Evolutionary conservation across 2,329 filamentous ascomycete genomes (phyloP).

Genomic region (Ambrosiella cleistominuta): DNA sequence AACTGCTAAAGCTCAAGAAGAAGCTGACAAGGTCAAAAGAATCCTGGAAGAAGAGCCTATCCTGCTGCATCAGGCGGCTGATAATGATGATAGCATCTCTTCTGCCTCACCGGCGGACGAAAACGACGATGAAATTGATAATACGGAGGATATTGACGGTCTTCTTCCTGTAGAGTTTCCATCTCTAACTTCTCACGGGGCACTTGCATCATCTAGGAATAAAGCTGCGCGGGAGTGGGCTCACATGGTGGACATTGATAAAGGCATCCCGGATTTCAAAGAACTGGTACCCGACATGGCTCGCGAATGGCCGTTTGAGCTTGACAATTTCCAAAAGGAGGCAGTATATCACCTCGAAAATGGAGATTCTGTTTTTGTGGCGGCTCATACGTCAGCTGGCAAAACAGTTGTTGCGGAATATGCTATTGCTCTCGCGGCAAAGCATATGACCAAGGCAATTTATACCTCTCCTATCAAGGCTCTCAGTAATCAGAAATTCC

Average conservation of each 20-base stretch:
- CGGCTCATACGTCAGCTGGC: conserved; percentile 89
- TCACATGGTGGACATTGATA: conserved; percentile 92
- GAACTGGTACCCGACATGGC: conserved; percentile 95
- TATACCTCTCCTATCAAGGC: conserved; percentile 99
- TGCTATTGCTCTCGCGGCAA: conserved; percentile 86
- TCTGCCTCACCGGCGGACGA: not conserved
- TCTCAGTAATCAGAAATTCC: conserved; percentile 94
- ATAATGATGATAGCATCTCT: not conserved
- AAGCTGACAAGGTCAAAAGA: conserved; percentile 44
- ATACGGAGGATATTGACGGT: conserved; percentile 58
- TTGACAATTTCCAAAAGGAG: conserved; percentile 97
- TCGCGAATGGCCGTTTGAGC: conserved; percentile 85
- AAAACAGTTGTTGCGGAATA: conserved; percentile 98
- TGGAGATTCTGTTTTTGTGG: conserved; percentile 94
- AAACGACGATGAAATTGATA: conserved; percentile 22
- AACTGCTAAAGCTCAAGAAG: conserved; percentile 39
- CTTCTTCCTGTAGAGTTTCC: conserved; percentile 86
- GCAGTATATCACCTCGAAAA: conserved; percentile 93
- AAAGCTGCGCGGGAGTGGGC: conserved; percentile 81
- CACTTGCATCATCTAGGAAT: conserved; percentile 53
- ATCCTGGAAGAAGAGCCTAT: conserved; percentile 32
- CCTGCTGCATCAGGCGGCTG: not conserved
- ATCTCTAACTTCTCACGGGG: conserved; percentile 67
- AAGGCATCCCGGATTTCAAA: conserved; percentile 81
- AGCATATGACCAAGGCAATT: conserved; percentile 98